A percentile compares a stretch with the other conserved stretches of the same genome.
These are phyloP conservation scores for Kandelia obovata DNA, from an alignment of 345 rosid species.

Conservation along the genomic window DNA sequence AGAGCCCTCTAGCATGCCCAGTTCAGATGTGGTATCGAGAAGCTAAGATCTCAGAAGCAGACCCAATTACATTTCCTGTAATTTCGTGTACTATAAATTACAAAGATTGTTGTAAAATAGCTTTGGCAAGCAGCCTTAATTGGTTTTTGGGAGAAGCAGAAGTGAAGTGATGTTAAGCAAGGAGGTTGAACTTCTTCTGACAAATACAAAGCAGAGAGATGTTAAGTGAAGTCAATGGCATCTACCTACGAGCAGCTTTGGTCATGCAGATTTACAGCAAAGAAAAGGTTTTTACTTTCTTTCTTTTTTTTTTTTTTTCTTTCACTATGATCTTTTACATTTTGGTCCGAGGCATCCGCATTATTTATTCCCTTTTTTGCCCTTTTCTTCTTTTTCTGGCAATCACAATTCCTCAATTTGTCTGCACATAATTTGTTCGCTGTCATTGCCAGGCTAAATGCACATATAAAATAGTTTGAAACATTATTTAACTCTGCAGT, in stretches of 20 bases:
- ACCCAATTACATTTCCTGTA: neutral
- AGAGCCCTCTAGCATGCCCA: conserved; percentile 26
- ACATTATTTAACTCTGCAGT: too few species aligned
- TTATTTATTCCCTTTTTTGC: too few species aligned
- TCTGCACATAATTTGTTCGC: too few species aligned
- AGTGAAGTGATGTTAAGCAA: conserved; percentile 8
- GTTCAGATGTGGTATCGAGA: conserved; percentile 25
- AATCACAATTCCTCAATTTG: too few species aligned
- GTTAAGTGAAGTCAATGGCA: too few species aligned
- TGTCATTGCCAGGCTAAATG: too few species aligned
- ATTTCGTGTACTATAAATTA: neutral
- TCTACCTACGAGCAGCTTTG: neutral
- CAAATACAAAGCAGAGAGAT: neutral
- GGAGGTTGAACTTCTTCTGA: neutral
- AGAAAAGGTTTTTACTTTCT: too few species aligned
- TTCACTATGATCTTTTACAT: too few species aligned
- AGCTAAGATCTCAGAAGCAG: conserved; percentile 16
- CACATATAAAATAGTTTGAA: too few species aligned
- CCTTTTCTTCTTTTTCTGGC: too few species aligned
- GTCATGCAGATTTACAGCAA: neutral
- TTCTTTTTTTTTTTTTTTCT: too few species aligned
- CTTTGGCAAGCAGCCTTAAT: conserved; percentile 2
- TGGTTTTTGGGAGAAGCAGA: neutral
- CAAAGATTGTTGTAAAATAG: neutral
- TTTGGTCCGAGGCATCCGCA: too few species aligned